Percentiles rank a stretch among this genome's conserved stretches.
These are phyloP conservation scores for Mycena belliarum DNA, from an alignment of 768 basidiomycete genomes.

Conservation along the genomic window DNA sequence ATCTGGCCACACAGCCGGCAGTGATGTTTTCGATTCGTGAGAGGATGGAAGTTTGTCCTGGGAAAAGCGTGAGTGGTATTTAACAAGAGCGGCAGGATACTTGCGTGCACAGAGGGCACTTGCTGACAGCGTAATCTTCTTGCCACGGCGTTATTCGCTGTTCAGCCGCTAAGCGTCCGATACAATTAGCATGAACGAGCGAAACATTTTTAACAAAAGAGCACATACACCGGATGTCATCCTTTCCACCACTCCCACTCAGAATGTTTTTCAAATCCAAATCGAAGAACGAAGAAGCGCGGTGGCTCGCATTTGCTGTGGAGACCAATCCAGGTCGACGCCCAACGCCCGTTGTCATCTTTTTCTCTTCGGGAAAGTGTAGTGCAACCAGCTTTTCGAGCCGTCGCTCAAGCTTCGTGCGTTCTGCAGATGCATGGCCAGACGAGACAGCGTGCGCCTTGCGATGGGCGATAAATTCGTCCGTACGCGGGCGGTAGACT, in stretches of 20 bases:
- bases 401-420: slow-evolving; percentile 80
- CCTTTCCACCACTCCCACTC: slow-evolving; percentile 49
- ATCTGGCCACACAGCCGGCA: slow-evolving; percentile 92
- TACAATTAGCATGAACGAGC: not conserved
- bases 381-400: slow-evolving; percentile 84
- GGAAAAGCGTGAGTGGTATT: not conserved
- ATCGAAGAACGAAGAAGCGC: slow-evolving; percentile 75
- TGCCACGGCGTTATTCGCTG: slow-evolving; percentile 96
- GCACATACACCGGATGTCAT: slow-evolving; percentile 65
- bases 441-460: slow-evolving; percentile 31
- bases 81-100: slow-evolving; percentile 22
- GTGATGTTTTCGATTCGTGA: slow-evolving; percentile 95
- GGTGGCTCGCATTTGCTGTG: slow-evolving; percentile 33
- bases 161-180: slow-evolving; percentile 59
- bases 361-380: slow-evolving; percentile 53
- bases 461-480: slow-evolving; percentile 66
- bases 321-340: slow-evolving; percentile 21
- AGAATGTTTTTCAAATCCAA: slow-evolving; percentile 64
- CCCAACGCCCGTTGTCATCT: slow-evolving; percentile 10
- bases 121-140: slow-evolving; percentile 70
- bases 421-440: slow-evolving; percentile 57
- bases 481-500: slow-evolving; percentile 76
- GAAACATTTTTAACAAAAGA: slow-evolving; percentile 1
- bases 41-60: slow-evolving; percentile 77
- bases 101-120: slow-evolving; percentile 86